A percentile compares a stretch with the other conserved stretches of the same genome.
Conservation (phyloP, 225 moss, liverwort and hornwort species). For the Lunularia cruciata region DNA sequence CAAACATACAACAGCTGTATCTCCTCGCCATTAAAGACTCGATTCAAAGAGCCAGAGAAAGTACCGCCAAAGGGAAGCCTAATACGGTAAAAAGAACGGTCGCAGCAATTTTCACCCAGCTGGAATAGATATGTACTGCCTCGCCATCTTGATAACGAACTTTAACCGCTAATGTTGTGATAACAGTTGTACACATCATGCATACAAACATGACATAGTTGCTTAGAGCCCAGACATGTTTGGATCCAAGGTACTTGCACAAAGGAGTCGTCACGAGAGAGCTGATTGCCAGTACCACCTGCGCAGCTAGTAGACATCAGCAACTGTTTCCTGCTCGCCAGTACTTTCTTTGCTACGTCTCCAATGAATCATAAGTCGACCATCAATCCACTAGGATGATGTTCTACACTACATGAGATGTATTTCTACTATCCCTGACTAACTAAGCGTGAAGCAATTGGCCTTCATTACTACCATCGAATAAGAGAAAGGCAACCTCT, state of each 20-base stretch:
- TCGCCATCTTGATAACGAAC: constrained; percentile 23
- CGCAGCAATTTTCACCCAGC: constrained; percentile 58
- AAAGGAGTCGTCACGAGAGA: constrained; percentile 73
- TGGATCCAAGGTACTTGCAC: constrained; percentile 65
- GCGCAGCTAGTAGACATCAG: constrained; percentile 15
- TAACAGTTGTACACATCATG: constrained; percentile 67
- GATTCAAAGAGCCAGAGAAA: constrained; percentile 6
- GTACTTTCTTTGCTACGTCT: too few relatives aligned
- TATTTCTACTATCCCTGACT: too few relatives aligned
- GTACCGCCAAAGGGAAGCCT: constrained; percentile 74
- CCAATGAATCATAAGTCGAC: too few relatives aligned
- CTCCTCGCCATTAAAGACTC: too few relatives aligned
- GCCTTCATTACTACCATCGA: too few relatives aligned
- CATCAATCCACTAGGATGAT: too few relatives aligned
- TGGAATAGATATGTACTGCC: constrained; percentile 33
- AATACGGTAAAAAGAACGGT: constrained; percentile 73
- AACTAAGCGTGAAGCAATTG: too few relatives aligned
- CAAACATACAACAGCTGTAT: too few relatives aligned
- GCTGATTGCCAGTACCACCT: constrained; percentile 67
- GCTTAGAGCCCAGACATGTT: constrained; percentile 74
- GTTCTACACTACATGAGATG: too few relatives aligned
- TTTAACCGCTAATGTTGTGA: constrained; percentile 42
- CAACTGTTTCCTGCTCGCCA: background rate
- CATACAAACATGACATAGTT: constrained; percentile 70
- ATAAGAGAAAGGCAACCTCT: too few relatives aligned